A percentile compares a stretch with the other conserved stretches of the same genome.
phyloP scores from a whole-genome alignment of 176 grass and related monocot genomes.

The Otatea glauca region DNA sequence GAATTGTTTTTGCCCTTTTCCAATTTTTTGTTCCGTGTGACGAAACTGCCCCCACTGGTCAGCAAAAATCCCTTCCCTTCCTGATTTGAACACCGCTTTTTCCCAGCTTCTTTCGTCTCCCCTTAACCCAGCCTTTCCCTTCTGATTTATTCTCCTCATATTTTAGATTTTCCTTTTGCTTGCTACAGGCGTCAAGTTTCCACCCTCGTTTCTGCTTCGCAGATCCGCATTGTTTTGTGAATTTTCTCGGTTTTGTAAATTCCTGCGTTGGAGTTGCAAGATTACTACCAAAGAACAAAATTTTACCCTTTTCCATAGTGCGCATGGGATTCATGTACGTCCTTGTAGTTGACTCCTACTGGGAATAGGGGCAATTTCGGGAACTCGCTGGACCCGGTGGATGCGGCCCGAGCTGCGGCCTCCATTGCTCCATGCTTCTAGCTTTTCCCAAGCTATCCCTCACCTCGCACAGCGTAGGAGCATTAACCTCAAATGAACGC shows the following conservation, averaged over 20 bases:
- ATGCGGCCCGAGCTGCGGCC: slow-evolving; percentile 24
- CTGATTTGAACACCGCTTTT: neutral
- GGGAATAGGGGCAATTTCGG: slow-evolving; percentile 17
- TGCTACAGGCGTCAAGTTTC: neutral
- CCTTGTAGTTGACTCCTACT: slow-evolving; percentile 44
- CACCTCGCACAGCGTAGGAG: neutral
- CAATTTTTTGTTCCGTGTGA: slow-evolving; percentile 23
- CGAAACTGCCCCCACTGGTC: slow-evolving; percentile 44
- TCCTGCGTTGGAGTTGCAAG: neutral
- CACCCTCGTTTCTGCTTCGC: neutral
- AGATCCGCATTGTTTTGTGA: slow-evolving; percentile 49
- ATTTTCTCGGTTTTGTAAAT: neutral
- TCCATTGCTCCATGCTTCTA: slow-evolving; percentile 20
- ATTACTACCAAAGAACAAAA: neutral
- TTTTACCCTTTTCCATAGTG: neutral
- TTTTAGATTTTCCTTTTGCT: neutral
- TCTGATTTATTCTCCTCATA: neutral
- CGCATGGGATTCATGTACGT: slow-evolving; percentile 1
- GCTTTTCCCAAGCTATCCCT: slow-evolving; percentile 37
- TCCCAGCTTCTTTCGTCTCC: neutral
- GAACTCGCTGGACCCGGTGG: slow-evolving; percentile 5
- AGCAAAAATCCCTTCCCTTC: slow-evolving; percentile 40
- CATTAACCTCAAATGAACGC: neutral
- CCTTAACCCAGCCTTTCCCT: neutral
- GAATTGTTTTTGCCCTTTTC: slow-evolving; percentile 22